phyloP scores from a whole-genome alignment of 148 eudicot genomes.

The Talinum fruticosum region DNA sequence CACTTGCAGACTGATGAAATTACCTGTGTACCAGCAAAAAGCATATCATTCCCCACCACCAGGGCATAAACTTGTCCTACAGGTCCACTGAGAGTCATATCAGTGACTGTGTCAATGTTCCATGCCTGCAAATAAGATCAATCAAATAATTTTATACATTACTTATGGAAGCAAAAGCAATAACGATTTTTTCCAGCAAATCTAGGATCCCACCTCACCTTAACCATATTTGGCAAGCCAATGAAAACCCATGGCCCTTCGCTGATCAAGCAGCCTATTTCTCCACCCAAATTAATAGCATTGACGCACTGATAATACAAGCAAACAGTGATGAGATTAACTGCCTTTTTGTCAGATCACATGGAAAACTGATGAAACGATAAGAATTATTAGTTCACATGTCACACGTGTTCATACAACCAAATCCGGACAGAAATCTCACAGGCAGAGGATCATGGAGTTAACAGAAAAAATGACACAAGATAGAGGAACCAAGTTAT shows the following conservation, averaged over 20 bases:
- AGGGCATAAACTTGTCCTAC: constrained; percentile 89
- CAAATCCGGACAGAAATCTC: not conserved
- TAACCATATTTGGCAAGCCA: constrained; percentile 82
- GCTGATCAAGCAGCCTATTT: constrained; percentile 87
- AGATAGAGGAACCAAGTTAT: not conserved
- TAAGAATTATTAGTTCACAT: not conserved
- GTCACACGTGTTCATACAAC: not conserved
- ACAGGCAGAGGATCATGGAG: not conserved
- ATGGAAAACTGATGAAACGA: not conserved
- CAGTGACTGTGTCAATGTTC: constrained; percentile 68
- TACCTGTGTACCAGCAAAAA: constrained; percentile 92
- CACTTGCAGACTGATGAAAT: not conserved
- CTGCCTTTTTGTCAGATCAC: not conserved
- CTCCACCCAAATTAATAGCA: constrained; percentile 62
- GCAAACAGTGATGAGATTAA: not conserved
- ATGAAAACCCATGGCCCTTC: constrained; percentile 99
- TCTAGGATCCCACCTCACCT: constrained; percentile 48
- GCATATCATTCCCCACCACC: constrained; percentile 84
- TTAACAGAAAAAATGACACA: not conserved
- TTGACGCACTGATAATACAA: constrained; percentile 53
- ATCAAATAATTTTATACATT: constrained; percentile 2
- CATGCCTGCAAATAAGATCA: constrained; percentile 57
- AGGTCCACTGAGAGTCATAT: constrained; percentile 81
- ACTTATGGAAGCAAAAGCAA: not conserved
- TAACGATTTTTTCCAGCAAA: not conserved